These are phyloP conservation scores for Melanomma pulvis-pyrius DNA, from an alignment of 495 filamentous ascomycete genomes.

Conservation along the genomic window DNA sequence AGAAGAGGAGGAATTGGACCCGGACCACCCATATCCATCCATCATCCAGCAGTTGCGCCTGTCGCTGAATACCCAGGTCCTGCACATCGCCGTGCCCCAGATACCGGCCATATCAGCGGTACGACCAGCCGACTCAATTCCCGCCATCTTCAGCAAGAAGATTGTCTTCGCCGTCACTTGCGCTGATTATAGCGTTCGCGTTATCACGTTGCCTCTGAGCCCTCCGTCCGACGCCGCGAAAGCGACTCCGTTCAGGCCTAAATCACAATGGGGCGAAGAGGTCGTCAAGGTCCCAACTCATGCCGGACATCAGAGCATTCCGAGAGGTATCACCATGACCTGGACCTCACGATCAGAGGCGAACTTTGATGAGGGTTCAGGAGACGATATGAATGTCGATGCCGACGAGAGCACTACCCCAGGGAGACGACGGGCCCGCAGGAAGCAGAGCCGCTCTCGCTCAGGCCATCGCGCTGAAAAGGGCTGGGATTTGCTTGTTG, in stretches of 20 bases:
- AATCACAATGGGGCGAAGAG: conserved; percentile 29
- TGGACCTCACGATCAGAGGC: conserved; percentile 56
- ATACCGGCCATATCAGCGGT: conserved; percentile 33
- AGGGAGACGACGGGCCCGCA: conserved; percentile 2
- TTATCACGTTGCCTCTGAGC: conserved; percentile 72
- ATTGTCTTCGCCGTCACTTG: conserved; percentile 75
- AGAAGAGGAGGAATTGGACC: conserved; percentile 63
- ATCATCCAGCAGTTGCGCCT: conserved; percentile 47
- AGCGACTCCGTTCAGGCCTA: conserved; percentile 30
- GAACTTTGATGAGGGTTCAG: conserved; percentile 37
- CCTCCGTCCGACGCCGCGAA: conserved; percentile 66
- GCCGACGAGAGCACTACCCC: conserved; percentile 24
- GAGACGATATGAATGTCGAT: conserved; percentile 35
- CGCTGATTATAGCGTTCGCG: conserved; percentile 65
- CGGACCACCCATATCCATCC: conserved; percentile 52
- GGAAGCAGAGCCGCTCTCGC: conserved; percentile 20
- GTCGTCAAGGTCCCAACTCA: conserved; percentile 28
- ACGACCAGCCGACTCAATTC: conserved; percentile 52
- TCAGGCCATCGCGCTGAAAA: conserved; percentile 27
- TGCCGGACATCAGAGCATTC: conserved; percentile 43
- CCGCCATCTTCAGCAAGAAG: conserved; percentile 61
- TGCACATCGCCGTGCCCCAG: conserved; percentile 45
- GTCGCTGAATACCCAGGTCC: conserved; percentile 41
- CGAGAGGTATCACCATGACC: conserved; percentile 68
- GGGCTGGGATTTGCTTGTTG: conserved; percentile 60